Percentiles rank a stretch among this genome's conserved stretches.
phyloP scores from a whole-genome alignment of 169 alveolate species.

The Nephromyces sp. region DNA sequence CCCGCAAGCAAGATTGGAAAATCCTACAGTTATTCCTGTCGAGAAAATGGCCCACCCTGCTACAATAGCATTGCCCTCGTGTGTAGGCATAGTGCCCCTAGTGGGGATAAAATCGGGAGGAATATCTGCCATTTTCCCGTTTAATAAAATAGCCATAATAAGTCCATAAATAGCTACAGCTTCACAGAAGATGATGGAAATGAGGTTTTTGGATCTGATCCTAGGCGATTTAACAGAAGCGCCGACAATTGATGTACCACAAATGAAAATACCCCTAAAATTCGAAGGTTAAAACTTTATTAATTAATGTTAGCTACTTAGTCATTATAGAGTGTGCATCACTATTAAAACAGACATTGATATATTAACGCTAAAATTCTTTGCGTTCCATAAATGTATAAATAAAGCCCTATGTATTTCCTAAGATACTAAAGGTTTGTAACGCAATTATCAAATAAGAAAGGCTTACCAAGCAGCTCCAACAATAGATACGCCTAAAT shows the following conservation, averaged over 20 bases:
- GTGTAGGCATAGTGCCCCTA: slow-evolving; percentile 33
- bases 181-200: slow-evolving; percentile 97
- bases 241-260: slow-evolving; percentile 94
- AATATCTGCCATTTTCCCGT: slow-evolving; percentile 23
- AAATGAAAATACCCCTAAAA: slow-evolving; percentile 87
- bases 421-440: no score
- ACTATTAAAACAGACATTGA: neutral
- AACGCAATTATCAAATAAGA: neutral
- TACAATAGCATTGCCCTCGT: slow-evolving; percentile 44
- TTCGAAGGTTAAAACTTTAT: no score
- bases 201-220: slow-evolving; percentile 93
- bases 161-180: slow-evolving; percentile 96
- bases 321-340: neutral
- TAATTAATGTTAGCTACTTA: neutral
- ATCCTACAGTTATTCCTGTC: slow-evolving; percentile 96
- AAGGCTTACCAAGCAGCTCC: slow-evolving; percentile 48
- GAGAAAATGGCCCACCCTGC: slow-evolving; percentile 90
- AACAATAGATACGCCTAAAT: slow-evolving; percentile 47
- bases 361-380: neutral
- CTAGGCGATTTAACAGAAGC: slow-evolving; percentile 98
- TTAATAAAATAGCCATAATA: slow-evolving; percentile 77
- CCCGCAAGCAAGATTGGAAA: slow-evolving; percentile 96
- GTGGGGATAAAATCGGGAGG: neutral
- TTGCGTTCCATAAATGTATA: neutral
- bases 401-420: neutral